Evolutionary conservation across 2,329 filamentous ascomycete species (phyloP).

Genomic region (Diaporthe citri): DNA sequence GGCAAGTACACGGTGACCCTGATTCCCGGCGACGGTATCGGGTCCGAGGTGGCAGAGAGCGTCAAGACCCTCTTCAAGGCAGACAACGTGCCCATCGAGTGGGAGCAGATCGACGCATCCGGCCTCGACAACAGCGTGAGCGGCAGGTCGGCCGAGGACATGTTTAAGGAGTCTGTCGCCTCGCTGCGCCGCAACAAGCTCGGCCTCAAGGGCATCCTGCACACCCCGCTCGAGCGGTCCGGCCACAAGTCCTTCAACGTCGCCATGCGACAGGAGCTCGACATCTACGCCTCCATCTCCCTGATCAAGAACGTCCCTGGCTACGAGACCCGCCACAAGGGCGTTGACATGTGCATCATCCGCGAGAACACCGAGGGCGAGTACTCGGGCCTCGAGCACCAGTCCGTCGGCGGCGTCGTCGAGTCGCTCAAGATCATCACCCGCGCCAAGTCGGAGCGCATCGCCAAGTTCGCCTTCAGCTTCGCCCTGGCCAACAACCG

Average conservation of each 20-base stretch:
- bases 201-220: constrained; percentile 97
- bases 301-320: constrained; percentile 99
- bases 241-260: constrained; percentile 99
- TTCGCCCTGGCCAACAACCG: constrained; percentile 99
- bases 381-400: constrained; percentile 99
- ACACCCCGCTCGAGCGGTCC: constrained; percentile 95
- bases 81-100: constrained; percentile 95
- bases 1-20: constrained; percentile 99
- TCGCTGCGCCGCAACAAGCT: constrained; percentile 99
- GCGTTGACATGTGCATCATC: constrained; percentile 99
- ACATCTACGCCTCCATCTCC: constrained; percentile 98
- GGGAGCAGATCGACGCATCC: constrained; percentile 96
- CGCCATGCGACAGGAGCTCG: constrained; percentile 97
- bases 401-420: constrained; percentile 95
- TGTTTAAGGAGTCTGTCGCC: constrained; percentile 94
- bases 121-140: constrained; percentile 81
- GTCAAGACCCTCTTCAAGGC: constrained; percentile 99
- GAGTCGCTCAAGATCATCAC: constrained; percentile 99
- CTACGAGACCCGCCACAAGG: constrained; percentile 96
- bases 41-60: constrained; percentile 94
- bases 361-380: constrained; percentile 99
- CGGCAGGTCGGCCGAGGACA: constrained; percentile 85
- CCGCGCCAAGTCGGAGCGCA: constrained; percentile 98
- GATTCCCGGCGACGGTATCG: constrained; percentile 98
- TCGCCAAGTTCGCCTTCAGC: constrained; percentile 98